Evolutionary conservation across 2,329 filamentous ascomycete species (phyloP).

Genomic region (Cladosporium oxysporum): DNA sequence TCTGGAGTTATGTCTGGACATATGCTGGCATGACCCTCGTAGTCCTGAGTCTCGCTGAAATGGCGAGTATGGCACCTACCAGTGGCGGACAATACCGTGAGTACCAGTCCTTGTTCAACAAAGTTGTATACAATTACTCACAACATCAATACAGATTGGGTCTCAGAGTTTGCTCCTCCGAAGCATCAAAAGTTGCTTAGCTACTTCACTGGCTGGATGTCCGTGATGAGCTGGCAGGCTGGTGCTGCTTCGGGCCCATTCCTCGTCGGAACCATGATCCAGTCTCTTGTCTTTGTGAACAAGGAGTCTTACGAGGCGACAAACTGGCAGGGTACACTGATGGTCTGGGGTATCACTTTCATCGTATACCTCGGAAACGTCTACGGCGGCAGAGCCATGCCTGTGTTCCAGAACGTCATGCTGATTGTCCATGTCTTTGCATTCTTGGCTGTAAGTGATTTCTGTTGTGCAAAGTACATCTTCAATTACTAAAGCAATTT

Average conservation of each 20-base stretch:
- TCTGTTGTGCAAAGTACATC: neutral
- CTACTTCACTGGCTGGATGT: slow-evolving; percentile 49
- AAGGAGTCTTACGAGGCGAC: slow-evolving; percentile 44
- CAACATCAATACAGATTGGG: slow-evolving; percentile 26
- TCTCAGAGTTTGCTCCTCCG: slow-evolving; percentile 35
- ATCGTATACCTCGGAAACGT: slow-evolving; percentile 48
- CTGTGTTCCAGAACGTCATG: slow-evolving; percentile 41
- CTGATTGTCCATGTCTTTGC: slow-evolving; percentile 43
- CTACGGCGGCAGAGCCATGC: slow-evolving; percentile 38
- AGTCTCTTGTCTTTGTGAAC: slow-evolving; percentile 47
- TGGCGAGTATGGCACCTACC: slow-evolving; percentile 39
- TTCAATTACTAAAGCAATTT: neutral
- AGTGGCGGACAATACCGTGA: slow-evolving; percentile 35
- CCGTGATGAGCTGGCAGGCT: slow-evolving; percentile 53
- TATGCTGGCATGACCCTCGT: slow-evolving; percentile 35
- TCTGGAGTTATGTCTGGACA: slow-evolving; percentile 35
- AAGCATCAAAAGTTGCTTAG: slow-evolving; percentile 33
- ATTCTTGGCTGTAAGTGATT: slow-evolving; percentile 39
- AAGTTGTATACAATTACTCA: neutral
- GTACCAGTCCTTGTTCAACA: neutral
- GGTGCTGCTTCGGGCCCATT: slow-evolving; percentile 52
- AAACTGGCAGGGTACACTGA: slow-evolving; percentile 53
- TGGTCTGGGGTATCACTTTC: slow-evolving; percentile 49
- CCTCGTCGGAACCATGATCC: slow-evolving; percentile 51
- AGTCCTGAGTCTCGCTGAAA: slow-evolving; percentile 37